These are phyloP conservation scores for Penicillium soppii DNA, from an alignment of 495 filamentous ascomycete genomes.

Conservation along the genomic window DNA sequence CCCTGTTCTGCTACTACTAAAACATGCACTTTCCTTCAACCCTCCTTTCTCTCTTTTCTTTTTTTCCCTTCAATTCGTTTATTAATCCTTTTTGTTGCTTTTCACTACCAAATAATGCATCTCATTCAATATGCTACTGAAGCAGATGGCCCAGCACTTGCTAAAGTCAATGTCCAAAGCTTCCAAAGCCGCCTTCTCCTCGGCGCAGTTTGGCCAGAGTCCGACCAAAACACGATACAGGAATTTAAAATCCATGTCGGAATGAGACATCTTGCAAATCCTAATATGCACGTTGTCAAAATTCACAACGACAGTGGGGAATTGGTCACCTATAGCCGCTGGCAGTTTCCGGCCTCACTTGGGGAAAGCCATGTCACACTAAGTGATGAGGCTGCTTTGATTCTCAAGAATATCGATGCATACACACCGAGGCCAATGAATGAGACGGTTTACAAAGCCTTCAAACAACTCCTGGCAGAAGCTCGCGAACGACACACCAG, in stretches of 20 bases:
- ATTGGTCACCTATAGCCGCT: slow-evolving; percentile 21
- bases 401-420: slow-evolving; percentile 11
- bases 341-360: slow-evolving; percentile 19
- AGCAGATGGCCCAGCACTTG: slow-evolving; percentile 17
- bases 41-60: neutral
- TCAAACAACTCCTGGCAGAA: slow-evolving; percentile 14
- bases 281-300: slow-evolving; percentile 26
- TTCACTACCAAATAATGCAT: neutral
- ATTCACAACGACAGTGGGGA: slow-evolving; percentile 12
- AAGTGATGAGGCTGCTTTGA: slow-evolving; percentile 15
- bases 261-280: slow-evolving; percentile 26
- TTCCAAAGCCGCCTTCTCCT: slow-evolving; percentile 15
- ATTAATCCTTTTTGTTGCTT: too few relatives aligned
- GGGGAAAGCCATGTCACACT: slow-evolving; percentile 4
- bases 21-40: neutral
- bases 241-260: slow-evolving; percentile 18
- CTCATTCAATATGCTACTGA: slow-evolving; percentile 24
- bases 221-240: slow-evolving; percentile 1
- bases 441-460: slow-evolving; percentile 7
- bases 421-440: slow-evolving; percentile 25
- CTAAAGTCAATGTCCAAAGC: slow-evolving; percentile 21
- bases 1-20: neutral
- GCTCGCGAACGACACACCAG: slow-evolving; percentile 15
- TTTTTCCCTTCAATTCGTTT: neutral
- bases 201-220: slow-evolving; percentile 15